Evolutionary conservation across 78 protist species (phyloP), one percentile per base, ranked within the genome.

Genomic region (Planoprotostelium fungivorum): DNA sequence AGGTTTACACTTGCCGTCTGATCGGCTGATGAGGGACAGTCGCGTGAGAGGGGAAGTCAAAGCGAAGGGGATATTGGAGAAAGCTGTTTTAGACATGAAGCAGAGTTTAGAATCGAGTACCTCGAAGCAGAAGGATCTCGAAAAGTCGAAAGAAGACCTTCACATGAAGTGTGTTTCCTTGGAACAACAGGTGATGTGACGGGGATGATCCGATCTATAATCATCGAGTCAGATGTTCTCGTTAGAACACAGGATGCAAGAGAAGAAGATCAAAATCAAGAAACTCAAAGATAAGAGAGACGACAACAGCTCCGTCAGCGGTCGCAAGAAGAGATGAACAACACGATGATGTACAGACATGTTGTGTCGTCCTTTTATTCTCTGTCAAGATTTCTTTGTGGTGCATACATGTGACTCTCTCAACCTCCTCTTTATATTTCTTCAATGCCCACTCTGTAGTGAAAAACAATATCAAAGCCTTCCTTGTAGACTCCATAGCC

Each of bases 401-500:
- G n/a, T n/a, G n/a, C n/a, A n/a, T n/a, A n/a, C n/a, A n/a, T n/a
- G n/a, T n/a, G n/a, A n/a, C n/a, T n/a, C n/a, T n/a, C n/a, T n/a
- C n/a, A n/a, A n/a, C n/a, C n/a, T n/a, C n/a, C n/a, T n/a, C n/a
- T n/a, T n/a, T n/a, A n/a, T n/a, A n/a, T n/a, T n/a, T 51, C 73
- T 16, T 93, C 95, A 36, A 86, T 91, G 38, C 95, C 95, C 38
- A 93, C 92, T n/a, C 88, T 73, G 88, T 89, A 93, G 90, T 93
- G 95, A 39, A 93, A 87, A 63, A 93, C 95, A 51, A 93, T 90
- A 86, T 93, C 95, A 38, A 93, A 93, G 86, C 90, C 92, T 87
- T 94, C 96, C 37, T 89, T 91, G 92, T 94, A 94, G 35, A 94
- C 96, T 10, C 94, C 90, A n/a, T 94, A 94, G 31, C 96, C 96